These are phyloP conservation scores for Bauhinia variegata DNA, from an alignment of 306 rosid genomes.

Conservation along the genomic window DNA sequence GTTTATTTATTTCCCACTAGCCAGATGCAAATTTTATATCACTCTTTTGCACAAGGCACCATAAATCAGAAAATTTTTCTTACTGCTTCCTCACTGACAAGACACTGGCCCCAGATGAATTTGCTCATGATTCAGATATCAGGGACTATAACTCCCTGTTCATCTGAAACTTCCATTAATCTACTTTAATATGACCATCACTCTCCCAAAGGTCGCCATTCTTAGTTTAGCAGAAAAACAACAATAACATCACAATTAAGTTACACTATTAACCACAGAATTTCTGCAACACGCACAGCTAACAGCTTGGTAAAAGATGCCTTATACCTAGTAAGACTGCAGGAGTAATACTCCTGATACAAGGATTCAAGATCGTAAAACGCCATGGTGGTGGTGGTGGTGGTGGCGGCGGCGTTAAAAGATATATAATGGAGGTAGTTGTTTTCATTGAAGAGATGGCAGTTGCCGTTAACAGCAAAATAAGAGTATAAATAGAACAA, in stretches of 20 bases:
- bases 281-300: no score
- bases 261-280: no score
- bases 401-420: neutral
- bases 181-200: no score
- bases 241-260: no score
- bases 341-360: neutral
- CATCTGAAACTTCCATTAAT: no score
- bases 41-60: no score
- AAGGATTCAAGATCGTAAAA: no score
- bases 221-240: no score
- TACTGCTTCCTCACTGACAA: neutral
- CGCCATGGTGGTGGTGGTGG: no score
- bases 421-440: neutral
- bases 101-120: neutral
- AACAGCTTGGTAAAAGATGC: neutral
- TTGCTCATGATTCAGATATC: neutral
- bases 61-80: neutral
- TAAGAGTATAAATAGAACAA: neutral
- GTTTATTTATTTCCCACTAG: no score
- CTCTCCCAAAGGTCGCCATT: neutral
- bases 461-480: neutral
- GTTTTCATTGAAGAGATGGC: neutral
- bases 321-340: neutral
- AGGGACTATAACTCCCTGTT: no score
- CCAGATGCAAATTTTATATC: no score